A percentile compares a stretch with the other conserved stretches of the same genome.
Conservation (phyloP, 108 stramenopile genomes). For the Pseudonitzschia multiseries region DNA sequence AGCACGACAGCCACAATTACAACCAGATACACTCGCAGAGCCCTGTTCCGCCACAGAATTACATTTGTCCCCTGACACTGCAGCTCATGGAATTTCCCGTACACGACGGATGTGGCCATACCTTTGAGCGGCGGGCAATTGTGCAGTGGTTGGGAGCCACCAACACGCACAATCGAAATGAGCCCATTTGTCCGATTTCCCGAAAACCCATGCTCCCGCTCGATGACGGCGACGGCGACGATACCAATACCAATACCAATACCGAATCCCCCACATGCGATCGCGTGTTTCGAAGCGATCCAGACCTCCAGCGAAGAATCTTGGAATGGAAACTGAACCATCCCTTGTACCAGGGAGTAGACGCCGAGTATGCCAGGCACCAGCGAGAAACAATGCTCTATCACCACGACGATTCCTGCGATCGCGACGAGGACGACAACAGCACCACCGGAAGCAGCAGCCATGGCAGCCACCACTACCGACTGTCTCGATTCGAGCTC, state of each 20-base stretch:
- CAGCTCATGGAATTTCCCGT: constrained; percentile 57
- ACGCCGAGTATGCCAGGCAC: constrained; percentile 11
- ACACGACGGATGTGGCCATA: constrained; percentile 49
- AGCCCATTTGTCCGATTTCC: constrained; percentile 23
- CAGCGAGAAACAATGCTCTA: background rate
- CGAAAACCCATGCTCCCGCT: constrained; percentile 19
- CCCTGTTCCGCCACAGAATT: constrained; percentile 11
- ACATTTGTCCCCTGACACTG: constrained; percentile 59
- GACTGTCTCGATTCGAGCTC: constrained; percentile 20
- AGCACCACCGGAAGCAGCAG: constrained; percentile 8
- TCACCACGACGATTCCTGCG: background rate
- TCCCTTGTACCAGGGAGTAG: background rate
- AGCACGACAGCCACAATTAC: background rate
- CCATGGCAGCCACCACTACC: background rate
- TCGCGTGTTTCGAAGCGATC: constrained; percentile 7
- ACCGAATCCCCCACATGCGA: constrained; percentile 4
- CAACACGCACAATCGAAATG: background rate
- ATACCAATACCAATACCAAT: constrained; percentile 23
- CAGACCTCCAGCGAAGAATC: constrained; percentile 19
- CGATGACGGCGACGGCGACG: constrained; percentile 26
- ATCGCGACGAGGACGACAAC: background rate
- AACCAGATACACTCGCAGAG: background rate
- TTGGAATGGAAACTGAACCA: constrained; percentile 23
- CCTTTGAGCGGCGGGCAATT: constrained; percentile 53
- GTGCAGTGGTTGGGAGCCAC: constrained; percentile 24